Evolutionary conservation across 2,329 filamentous ascomycete genomes (phyloP), one percentile per base, ranked within the genome.

Genomic region (Sporothrix luriei): DNA sequence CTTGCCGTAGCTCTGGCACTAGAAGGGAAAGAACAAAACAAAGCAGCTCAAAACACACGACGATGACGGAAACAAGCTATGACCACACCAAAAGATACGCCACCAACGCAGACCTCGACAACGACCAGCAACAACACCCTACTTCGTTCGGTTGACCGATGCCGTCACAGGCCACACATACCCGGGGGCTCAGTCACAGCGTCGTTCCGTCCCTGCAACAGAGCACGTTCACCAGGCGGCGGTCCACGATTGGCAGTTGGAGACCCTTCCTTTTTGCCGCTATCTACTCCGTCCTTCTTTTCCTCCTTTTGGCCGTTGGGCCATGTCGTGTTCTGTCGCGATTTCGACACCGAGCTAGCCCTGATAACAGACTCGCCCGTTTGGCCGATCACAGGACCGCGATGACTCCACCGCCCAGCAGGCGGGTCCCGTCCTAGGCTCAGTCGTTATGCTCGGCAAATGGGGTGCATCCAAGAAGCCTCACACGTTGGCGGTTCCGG

Each of bases 381-480:
- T 62, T 26, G 40, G 16, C 21, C 24, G 61, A 43, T 64, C 61
- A 64, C 61, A 64, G 43, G 61, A 29, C 43, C 14, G 38, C 57
- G 57, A 65, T 65, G 61, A 65, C 61, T 65, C 61, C 43, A 65
- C 38, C 57, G 57, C n/a, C 38, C 57, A 62, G 57, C 43, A 61
- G 24, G 40, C 57, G 57, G 57, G 9, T 21, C 57, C 57, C 26
- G 38, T 43, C 57, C 38, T 62, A 62, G 38, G 40, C 55, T 29
- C 55, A 21, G 55, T 59, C 59, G 43, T 51, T 24, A 49, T 65
- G n/a, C 62, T 5, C 48, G 62, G 29, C 62, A 66, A 38, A 52
- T 49, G 61, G 38, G 26, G 57, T 61, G 61, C 61, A 64, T 64
- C 61, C 61, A 49, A 33, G 24, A 64, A 10, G 48, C 48, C 46